Evolutionary conservation across 2,329 filamentous ascomycete species (phyloP), one percentile per base, ranked within the genome.

Genomic region (Cercospora canescens): DNA sequence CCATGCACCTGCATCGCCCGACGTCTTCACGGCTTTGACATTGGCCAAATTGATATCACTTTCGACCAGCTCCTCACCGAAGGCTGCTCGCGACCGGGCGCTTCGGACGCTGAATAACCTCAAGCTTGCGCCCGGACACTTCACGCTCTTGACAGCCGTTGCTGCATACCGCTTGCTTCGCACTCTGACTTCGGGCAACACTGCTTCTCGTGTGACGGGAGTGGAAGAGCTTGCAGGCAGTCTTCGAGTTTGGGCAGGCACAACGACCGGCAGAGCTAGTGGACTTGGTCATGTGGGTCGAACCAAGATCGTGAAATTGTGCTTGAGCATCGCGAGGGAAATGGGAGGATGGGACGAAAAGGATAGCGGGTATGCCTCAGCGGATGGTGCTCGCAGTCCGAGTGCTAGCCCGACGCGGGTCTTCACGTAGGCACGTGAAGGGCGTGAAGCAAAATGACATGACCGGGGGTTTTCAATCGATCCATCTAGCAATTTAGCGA

Each of bases 1-100:
- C 34, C 84, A 86, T 68, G 83, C 83, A 0, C 86, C 86, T 1
- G 81, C 87, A 1, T 83, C 86, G 2, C 80, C 83, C 5, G 87
- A 89, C 66, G 83, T 89, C 11, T 81, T 81, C 60, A 85, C 84
- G 60, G 84, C 86, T 4, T 82, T 88, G 41, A 86, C 85, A 6
- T 81, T 88, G 50, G 86, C 86, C 11, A 88, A 88, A 77, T 85
- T 87, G 64, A 82, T 86, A 1, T 81, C 82, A 3, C 81, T 88
- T 9, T 69, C 68, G 56, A 69, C 69, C 0, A 64, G 69, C 5
- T 69, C 56, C 16, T 70, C 71, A 1, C 65, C 70, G 9, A 62
- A 66, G 2, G 66, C 76, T 26, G 79, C 80, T 8, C 79, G 76
- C 26, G 68, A 72, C 21, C 76, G 79, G 16, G 81, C 81, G 11